phyloP scores from a whole-genome alignment of 2,329 filamentous ascomycete genomes.

The Rutstroemia sp. region DNA sequence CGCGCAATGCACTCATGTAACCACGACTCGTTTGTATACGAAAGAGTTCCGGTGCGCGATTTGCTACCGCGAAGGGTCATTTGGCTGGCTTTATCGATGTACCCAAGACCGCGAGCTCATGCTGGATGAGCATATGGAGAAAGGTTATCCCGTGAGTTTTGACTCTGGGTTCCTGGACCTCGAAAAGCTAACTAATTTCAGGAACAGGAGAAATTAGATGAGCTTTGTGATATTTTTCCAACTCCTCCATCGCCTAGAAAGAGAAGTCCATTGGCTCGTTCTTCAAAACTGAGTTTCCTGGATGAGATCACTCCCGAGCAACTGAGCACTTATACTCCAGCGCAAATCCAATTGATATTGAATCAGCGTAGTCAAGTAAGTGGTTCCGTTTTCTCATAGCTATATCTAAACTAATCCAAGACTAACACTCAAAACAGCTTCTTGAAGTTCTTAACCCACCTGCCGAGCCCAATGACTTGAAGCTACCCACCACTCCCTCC shows the following conservation, averaged over 20 bases:
- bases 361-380: constrained; percentile 43
- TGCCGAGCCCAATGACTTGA: background rate
- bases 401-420: background rate
- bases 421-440: background rate
- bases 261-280: constrained; percentile 20
- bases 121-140: constrained; percentile 32
- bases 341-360: constrained; percentile 42
- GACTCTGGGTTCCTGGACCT: constrained; percentile 16
- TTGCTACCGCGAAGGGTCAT: constrained; percentile 47
- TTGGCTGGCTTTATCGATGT: constrained; percentile 71
- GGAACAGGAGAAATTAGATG: constrained; percentile 19
- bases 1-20: constrained; percentile 55
- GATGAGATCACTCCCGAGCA: constrained; percentile 37
- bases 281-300: constrained; percentile 20
- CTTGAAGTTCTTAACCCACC: background rate
- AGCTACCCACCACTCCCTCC: background rate
- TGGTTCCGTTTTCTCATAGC: background rate
- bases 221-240: constrained; percentile 20
- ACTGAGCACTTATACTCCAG: constrained; percentile 38
- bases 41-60: constrained; percentile 44
- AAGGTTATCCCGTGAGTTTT: constrained; percentile 24
- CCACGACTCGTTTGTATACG: constrained; percentile 59
- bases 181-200: constrained; percentile 11
- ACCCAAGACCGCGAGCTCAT: constrained; percentile 51
- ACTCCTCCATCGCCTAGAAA: constrained; percentile 15